Conservation (phyloP, 2,329 filamentous ascomycete genomes). For the Beauveria caledonica region DNA sequence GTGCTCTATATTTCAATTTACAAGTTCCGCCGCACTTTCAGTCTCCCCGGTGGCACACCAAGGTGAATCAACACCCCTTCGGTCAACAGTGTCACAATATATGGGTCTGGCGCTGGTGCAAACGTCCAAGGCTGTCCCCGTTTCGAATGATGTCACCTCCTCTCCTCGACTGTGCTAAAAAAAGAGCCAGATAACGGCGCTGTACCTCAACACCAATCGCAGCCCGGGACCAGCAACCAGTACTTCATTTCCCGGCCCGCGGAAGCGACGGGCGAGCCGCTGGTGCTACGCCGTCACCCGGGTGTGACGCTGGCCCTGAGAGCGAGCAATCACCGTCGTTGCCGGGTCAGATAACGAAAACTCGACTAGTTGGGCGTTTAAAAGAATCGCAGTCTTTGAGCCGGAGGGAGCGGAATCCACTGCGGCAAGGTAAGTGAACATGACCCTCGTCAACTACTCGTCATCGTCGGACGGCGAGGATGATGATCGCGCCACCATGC, state of each 20-base stretch:
- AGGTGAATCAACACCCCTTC: neutral
- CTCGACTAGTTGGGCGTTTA: neutral
- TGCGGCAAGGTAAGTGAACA: constrained; percentile 19
- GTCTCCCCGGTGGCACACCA: too few relatives aligned
- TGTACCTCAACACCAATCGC: neutral
- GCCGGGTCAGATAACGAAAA: too few relatives aligned
- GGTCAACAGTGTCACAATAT: neutral
- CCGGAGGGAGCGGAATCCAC: neutral
- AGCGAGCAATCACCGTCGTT: too few relatives aligned
- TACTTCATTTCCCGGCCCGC: neutral
- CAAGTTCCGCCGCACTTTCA: too few relatives aligned
- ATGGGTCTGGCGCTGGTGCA: neutral
- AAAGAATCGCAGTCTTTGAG: too few relatives aligned
- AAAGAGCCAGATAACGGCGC: neutral
- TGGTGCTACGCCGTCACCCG: neutral
- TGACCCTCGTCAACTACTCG: constrained; percentile 61
- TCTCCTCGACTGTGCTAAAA: neutral
- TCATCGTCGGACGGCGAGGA: constrained; percentile 25
- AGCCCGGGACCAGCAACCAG: neutral
- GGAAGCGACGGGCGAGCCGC: neutral
- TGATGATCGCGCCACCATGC: neutral
- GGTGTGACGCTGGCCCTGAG: neutral
- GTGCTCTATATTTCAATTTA: too few relatives aligned
- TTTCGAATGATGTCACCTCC: neutral
- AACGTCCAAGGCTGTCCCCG: neutral